Percentiles rank a stretch among this genome's conserved stretches.
These are phyloP conservation scores for Hypoxylon sp. DNA, from an alignment of 2,329 filamentous ascomycete genomes.

Conservation along the genomic window DNA sequence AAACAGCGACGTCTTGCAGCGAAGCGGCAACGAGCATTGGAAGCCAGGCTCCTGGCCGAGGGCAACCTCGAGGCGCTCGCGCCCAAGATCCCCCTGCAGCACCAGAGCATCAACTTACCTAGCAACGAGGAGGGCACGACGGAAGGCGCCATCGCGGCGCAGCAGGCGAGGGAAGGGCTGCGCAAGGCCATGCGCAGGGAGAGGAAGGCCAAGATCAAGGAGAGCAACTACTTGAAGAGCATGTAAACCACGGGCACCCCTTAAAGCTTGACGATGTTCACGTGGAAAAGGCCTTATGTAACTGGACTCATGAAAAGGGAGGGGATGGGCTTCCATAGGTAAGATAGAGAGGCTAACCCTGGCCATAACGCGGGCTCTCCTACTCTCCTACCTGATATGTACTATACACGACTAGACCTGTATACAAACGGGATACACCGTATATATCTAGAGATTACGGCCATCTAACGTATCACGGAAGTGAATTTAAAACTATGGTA, in stretches of 20 bases:
- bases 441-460: slow-evolving; percentile 6
- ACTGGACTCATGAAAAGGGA: background rate
- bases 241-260: slow-evolving; percentile 68
- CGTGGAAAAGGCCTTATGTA: background rate
- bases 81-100: slow-evolving; percentile 80
- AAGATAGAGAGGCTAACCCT: slow-evolving; percentile 3
- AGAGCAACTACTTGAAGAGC: slow-evolving; percentile 86
- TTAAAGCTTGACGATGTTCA: background rate
- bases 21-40: slow-evolving; percentile 71
- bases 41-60: slow-evolving; percentile 73
- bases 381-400: slow-evolving; percentile 32
- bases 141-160: slow-evolving; percentile 64
- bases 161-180: slow-evolving; percentile 71
- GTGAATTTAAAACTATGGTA: background rate
- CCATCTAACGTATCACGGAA: background rate
- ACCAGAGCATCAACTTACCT: slow-evolving; percentile 84
- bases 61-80: slow-evolving; percentile 76
- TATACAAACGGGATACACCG: slow-evolving; percentile 21
- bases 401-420: slow-evolving; percentile 31
- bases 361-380: slow-evolving; percentile 19
- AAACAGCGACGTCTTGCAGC: slow-evolving; percentile 82
- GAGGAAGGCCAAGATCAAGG: slow-evolving; percentile 83
- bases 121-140: slow-evolving; percentile 61
- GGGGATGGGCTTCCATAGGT: background rate
- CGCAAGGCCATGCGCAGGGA: slow-evolving; percentile 81